Conservation (phyloP, 768 basidiomycete species). For the Collybia nuda region DNA sequence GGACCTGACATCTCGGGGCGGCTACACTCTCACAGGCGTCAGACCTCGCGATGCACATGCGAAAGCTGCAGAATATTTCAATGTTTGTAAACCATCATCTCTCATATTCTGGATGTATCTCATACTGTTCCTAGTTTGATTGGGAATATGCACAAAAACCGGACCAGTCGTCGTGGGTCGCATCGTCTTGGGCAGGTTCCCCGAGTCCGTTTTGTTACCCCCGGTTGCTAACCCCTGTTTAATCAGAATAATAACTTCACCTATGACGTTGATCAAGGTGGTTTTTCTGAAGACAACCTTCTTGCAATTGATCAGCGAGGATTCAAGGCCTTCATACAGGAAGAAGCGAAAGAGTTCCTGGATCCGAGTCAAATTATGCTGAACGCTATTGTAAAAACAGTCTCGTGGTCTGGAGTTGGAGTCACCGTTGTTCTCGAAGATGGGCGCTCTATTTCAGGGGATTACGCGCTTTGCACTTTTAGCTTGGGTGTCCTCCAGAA, state of each 20-base stretch:
- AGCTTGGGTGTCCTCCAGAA: slow-evolving; percentile 71
- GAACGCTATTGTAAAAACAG: slow-evolving; percentile 47
- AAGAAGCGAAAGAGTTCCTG: slow-evolving; percentile 58
- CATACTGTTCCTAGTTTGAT: slow-evolving; percentile 27
- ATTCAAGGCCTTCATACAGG: slow-evolving; percentile 54
- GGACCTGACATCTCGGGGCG: slow-evolving; percentile 53
- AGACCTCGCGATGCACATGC: slow-evolving; percentile 45
- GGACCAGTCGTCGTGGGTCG: slow-evolving; percentile 62
- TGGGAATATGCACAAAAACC: slow-evolving; percentile 61
- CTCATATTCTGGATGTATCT: neutral
- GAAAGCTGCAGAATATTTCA: slow-evolving; percentile 56
- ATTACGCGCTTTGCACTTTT: slow-evolving; percentile 67
- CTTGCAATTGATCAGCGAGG: slow-evolving; percentile 63
- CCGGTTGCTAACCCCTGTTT: slow-evolving; percentile 2
- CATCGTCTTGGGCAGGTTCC: slow-evolving; percentile 56
- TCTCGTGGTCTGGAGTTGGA: slow-evolving; percentile 43
- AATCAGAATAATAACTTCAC: slow-evolving; percentile 64
- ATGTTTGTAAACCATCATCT: slow-evolving; percentile 31
- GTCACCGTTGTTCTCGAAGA: slow-evolving; percentile 47
- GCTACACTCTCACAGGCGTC: slow-evolving; percentile 49
- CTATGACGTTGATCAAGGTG: slow-evolving; percentile 47
- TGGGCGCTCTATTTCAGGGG: slow-evolving; percentile 43
- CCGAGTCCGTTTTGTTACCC: neutral
- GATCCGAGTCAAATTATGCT: slow-evolving; percentile 43
- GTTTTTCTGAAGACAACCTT: slow-evolving; percentile 54